Conservation (phyloP, 805 yeast species). For the Candida boidinii region DNA sequence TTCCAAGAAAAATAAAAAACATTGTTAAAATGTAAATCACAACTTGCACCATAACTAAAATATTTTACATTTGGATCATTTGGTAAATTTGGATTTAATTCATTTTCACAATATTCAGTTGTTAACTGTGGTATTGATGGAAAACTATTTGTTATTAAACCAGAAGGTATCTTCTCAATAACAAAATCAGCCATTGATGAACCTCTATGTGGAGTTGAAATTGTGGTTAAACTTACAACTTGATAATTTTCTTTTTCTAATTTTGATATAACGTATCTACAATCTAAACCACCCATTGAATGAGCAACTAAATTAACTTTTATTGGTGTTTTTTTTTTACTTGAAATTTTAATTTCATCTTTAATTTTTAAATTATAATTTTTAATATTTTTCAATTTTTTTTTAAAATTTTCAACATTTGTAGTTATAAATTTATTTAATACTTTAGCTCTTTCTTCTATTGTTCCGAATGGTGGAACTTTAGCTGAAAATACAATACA, state of each 20-base stretch:
- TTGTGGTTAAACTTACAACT: slow-evolving; percentile 71
- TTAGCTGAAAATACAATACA: slow-evolving; percentile 61
- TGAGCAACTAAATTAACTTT: slow-evolving; percentile 76
- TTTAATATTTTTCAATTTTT: slow-evolving; percentile 9
- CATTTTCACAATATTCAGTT: slow-evolving; percentile 36
- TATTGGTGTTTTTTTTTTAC: slow-evolving; percentile 22
- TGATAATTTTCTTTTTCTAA: slow-evolving; percentile 39
- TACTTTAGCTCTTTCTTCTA: slow-evolving; percentile 55
- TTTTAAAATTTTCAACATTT: slow-evolving; percentile 8
- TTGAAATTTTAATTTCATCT: slow-evolving; percentile 17
- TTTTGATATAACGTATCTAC: slow-evolving; percentile 62
- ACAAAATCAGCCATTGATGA: slow-evolving; percentile 74
- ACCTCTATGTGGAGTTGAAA: slow-evolving; percentile 86
- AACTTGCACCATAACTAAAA: slow-evolving; percentile 77
- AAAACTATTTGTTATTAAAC: slow-evolving; percentile 12
- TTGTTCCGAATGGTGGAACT: slow-evolving; percentile 78
- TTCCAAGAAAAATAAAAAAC: slow-evolving; percentile 59
- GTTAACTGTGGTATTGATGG: slow-evolving; percentile 58
- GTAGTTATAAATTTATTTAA: slow-evolving; percentile 42
- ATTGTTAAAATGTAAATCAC: slow-evolving; percentile 53
- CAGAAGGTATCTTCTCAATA: slow-evolving; percentile 20
- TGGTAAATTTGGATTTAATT: slow-evolving; percentile 43
- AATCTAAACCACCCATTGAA: slow-evolving; percentile 92
- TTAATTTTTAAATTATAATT: too few species aligned
- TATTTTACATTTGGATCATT: slow-evolving; percentile 61